These are phyloP conservation scores for Wallacemonas sp. DNA, from an alignment of 208 protist genomes.

Conservation along the genomic window DNA sequence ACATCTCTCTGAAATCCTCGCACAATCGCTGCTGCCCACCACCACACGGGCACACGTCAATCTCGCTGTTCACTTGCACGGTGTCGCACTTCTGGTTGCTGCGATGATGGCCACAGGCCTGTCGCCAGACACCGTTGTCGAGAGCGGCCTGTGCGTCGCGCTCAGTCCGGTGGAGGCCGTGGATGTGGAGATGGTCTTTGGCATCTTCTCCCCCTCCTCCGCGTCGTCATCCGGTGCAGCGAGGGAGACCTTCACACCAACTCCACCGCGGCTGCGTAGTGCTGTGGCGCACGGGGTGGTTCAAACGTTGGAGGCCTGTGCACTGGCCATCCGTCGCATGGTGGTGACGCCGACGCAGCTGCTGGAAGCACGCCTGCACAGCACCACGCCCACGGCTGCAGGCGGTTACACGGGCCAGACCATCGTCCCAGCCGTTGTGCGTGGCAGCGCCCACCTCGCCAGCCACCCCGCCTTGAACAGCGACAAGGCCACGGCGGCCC, in stretches of 20 bases:
- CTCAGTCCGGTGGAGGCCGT: conserved; percentile 45
- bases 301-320: conserved; percentile 1
- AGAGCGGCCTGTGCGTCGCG: conserved; percentile 59
- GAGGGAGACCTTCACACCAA: conserved; percentile 4
- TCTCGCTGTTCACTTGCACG: neutral
- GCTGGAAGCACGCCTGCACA: neutral
- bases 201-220: conserved; percentile 39
- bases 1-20: neutral
- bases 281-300: conserved; percentile 10
- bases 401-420: neutral
- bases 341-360: conserved; percentile 11
- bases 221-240: conserved; percentile 25
- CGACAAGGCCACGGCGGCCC: neutral
- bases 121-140: conserved; percentile 44
- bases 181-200: conserved; percentile 37
- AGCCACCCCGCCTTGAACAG: neutral
- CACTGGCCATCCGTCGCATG: conserved; percentile 2
- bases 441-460: conserved; percentile 4
- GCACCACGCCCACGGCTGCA: neutral
- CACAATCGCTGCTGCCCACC: neutral
- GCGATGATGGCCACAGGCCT: conserved; percentile 66
- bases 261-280: conserved; percentile 44
- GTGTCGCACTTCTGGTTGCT: conserved; percentile 36
- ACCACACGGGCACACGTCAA: neutral
- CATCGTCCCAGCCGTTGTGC: neutral